Evolutionary conservation across 2,329 filamentous ascomycete species (phyloP).

Genomic region (Penicillium polonicum): DNA sequence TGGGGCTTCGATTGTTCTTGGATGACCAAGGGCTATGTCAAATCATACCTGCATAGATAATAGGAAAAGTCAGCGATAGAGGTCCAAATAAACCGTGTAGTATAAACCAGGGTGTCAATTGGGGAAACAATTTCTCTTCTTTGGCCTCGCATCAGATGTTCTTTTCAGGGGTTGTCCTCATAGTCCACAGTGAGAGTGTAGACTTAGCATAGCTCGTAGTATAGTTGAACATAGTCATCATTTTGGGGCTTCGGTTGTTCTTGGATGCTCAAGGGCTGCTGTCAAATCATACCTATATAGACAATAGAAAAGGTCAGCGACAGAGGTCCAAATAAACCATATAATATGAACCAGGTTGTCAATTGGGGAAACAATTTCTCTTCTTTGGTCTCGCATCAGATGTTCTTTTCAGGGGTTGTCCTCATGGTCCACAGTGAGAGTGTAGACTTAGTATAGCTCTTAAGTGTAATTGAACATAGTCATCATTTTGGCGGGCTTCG

Average conservation of each 20-base stretch:
- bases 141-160: conserved; percentile 1
- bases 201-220: neutral
- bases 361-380: neutral
- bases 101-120: too few species aligned
- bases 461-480: neutral
- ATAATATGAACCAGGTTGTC: neutral
- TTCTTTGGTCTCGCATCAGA: neutral
- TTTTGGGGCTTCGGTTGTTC: neutral
- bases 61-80: too few species aligned
- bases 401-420: neutral
- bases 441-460: neutral
- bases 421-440: neutral
- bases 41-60: neutral
- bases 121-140: neutral
- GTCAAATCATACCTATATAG: neutral
- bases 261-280: neutral
- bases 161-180: neutral
- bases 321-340: neutral
- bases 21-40: neutral
- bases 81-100: too few species aligned
- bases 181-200: neutral
- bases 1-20: neutral
- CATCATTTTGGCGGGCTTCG: neutral
- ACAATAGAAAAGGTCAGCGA: neutral
- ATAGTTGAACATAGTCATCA: neutral